Evolutionary conservation across 768 basidiomycete species (phyloP).

Genomic region (Lanmaoa pseudosensibilis): DNA sequence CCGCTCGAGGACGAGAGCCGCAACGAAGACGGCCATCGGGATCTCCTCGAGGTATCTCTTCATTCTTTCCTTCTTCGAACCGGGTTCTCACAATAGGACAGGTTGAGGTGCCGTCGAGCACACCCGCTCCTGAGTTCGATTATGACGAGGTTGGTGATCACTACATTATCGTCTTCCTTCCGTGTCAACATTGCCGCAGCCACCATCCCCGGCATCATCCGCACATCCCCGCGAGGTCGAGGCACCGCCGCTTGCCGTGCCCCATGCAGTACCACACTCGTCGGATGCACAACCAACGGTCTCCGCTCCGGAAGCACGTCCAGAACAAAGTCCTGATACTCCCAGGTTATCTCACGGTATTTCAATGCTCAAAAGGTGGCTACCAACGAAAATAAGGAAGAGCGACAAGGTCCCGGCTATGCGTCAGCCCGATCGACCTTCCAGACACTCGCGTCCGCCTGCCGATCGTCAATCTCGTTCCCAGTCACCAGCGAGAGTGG

Average conservation of each 20-base stretch:
- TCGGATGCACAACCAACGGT: too few relatives aligned
- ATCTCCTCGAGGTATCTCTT: background rate
- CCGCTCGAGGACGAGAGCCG: background rate
- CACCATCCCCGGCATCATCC: too few relatives aligned
- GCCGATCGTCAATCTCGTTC: background rate
- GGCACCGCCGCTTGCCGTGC: too few relatives aligned
- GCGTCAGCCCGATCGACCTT: background rate
- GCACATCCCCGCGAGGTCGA: too few relatives aligned
- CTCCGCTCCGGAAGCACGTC: background rate
- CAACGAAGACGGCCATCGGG: background rate
- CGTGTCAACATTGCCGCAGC: too few relatives aligned
- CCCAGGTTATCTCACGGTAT: background rate
- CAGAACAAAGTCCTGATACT: background rate
- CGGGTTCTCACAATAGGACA: background rate
- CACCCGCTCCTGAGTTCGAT: too few relatives aligned
- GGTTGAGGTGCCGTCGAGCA: too few relatives aligned
- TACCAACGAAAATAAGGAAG: background rate
- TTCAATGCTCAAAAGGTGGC: background rate
- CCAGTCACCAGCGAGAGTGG: background rate
- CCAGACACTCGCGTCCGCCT: background rate
- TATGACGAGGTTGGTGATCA: too few relatives aligned
- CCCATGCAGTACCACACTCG: too few relatives aligned
- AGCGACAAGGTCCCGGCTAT: too few relatives aligned
- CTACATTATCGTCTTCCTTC: too few relatives aligned
- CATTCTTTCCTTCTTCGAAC: too few relatives aligned